Base-by-base conservation (phyloP, 106 monocot genomes). In the Acorus gramineus region DNA sequence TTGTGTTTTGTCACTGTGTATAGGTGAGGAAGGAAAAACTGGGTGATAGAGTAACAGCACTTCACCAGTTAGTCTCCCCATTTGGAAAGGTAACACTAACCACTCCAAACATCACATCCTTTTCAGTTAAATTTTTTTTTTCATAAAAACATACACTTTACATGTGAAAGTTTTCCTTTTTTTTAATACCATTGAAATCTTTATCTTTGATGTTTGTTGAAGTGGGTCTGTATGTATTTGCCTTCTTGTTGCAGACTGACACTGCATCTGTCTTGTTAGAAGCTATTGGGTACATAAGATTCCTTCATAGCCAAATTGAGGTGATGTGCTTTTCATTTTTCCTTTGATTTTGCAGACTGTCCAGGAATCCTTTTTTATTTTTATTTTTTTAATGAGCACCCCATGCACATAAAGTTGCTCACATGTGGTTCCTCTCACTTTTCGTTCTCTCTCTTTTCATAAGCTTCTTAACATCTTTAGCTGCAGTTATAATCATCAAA, bases 11-110 rank as follows among this genome's bases (percentile, higher is more conserved):
- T 28, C 28, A 28, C 1, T 28, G 28, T 4, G 55, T 71, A 13
- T 76, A 93, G 93, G 93, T 86, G 61, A 89, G 89, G 74, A 93
- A 89, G 86, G 93, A 93, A 78, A 93, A 83, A 69, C 47, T 93
- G 46, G 93, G 93, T 57, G 93, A 93, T 71, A 83, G 86, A 63
- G 84, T 93, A 56, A 89, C 93, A 66, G 73, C 81, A 2, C 93
- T 93, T 64, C 93, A 93, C 64, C 93, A 93, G 57, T 60, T 93
- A 50, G 93, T 89, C 76, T 93, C 93, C 61, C 93, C 93, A 77
- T 93, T 93, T 71, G 93, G 93, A 73, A 93, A 93, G 89, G 93
- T 93, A 69, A 61, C 47, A 11, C 11, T 73, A 4, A 44, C 44
- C 60, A 11, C 13, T 47, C 47, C 5, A 28, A 28, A 51, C 62